Conservation (phyloP, 306 rosid genomes). For the Hippophae gyantsensis region DNA sequence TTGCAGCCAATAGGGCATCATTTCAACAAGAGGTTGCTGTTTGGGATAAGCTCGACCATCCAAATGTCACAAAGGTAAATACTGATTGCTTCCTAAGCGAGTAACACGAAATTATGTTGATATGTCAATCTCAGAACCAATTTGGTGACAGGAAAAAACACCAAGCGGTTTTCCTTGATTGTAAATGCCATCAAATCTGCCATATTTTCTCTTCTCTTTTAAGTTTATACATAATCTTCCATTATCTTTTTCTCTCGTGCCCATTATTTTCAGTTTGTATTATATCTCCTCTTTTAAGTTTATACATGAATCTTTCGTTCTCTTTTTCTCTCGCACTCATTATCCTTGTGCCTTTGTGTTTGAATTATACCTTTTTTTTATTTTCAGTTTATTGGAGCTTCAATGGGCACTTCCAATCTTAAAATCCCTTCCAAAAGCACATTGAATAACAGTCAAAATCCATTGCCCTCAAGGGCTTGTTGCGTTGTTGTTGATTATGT, state of each 20-base stretch:
- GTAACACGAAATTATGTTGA: not conserved
- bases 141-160: no score
- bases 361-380: not conserved
- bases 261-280: no score
- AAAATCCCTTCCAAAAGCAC: conserved; percentile 49
- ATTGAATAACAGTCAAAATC: conserved; percentile 22
- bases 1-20: conserved; percentile 31
- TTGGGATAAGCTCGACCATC: conserved; percentile 60
- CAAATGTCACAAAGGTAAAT: conserved; percentile 50
- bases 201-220: no score
- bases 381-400: conserved; percentile 77
- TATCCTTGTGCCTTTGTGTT: not conserved
- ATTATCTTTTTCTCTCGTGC: no score
- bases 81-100: not conserved
- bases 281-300: no score
- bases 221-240: no score
- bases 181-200: no score
- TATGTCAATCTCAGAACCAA: no score
- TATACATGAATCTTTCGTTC: not conserved
- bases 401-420: conserved; percentile 78
- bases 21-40: conserved; percentile 55
- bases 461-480: conserved; percentile 68
- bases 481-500: conserved; percentile 81
- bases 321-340: not conserved
- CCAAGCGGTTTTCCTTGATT: no score